Percentiles rank a stretch among this genome's conserved stretches.
Conservation (phyloP, 306 rosid genomes). For the Lablab purpureus region DNA sequence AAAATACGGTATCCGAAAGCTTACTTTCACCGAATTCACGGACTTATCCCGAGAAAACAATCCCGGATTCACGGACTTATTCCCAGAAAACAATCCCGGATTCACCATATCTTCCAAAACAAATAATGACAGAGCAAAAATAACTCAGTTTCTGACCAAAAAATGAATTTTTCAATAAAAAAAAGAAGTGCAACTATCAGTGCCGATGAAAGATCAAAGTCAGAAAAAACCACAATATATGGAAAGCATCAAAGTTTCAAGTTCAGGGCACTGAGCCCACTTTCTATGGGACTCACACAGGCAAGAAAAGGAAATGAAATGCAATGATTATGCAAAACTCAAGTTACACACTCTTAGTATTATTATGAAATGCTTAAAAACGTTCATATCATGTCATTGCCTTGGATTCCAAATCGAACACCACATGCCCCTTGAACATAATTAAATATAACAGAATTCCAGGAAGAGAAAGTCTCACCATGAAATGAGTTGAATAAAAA, state of each 20-base stretch:
- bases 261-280: background rate
- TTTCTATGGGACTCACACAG: constrained; percentile 20
- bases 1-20: constrained; percentile 78
- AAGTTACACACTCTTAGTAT: background rate
- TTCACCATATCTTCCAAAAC: constrained; percentile 65
- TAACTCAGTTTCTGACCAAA: constrained; percentile 33
- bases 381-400: background rate
- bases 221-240: constrained; percentile 34
- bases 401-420: constrained; percentile 25
- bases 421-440: constrained; percentile 30
- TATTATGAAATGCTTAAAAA: constrained; percentile 22
- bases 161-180: background rate
- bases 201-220: constrained; percentile 27
- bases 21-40: constrained; percentile 68
- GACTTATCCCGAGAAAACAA: constrained; percentile 63
- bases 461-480: background rate
- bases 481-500: background rate
- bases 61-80: constrained; percentile 65
- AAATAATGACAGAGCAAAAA: constrained; percentile 47
- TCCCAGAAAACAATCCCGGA: constrained; percentile 64
- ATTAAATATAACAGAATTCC: constrained; percentile 13
- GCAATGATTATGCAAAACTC: constrained; percentile 18
- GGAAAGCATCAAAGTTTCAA: constrained; percentile 24
- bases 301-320: constrained; percentile 15
- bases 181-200: constrained; percentile 38